A percentile compares a stretch with the other conserved stretches of the same genome.
Conservation (phyloP, 2,329 filamentous ascomycete species). For the Botrytis fragariae region DNA sequence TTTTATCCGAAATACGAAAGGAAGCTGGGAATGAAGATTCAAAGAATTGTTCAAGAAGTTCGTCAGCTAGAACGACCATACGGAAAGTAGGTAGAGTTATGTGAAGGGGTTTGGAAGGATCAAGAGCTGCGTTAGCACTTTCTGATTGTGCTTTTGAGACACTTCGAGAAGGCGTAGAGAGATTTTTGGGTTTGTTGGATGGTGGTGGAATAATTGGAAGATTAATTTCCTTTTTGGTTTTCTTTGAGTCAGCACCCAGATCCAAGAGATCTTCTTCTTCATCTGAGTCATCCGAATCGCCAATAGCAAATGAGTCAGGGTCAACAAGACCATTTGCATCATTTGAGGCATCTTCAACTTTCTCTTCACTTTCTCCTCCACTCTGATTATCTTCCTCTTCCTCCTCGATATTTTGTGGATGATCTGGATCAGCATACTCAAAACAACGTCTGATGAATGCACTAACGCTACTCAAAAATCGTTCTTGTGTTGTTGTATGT, state of each 20-base stretch:
- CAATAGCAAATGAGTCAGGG: slow-evolving; percentile 68
- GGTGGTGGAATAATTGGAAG: slow-evolving; percentile 30
- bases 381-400: not conserved
- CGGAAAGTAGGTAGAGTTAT: slow-evolving; percentile 97
- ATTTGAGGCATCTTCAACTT: slow-evolving; percentile 38
- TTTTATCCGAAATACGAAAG: slow-evolving; percentile 76
- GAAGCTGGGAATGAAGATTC: slow-evolving; percentile 92
- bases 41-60: slow-evolving; percentile 94
- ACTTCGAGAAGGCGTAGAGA: slow-evolving; percentile 32
- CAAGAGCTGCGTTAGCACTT: slow-evolving; percentile 83
- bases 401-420: slow-evolving; percentile 53
- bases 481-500: slow-evolving; percentile 72
- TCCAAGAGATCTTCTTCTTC: slow-evolving; percentile 62
- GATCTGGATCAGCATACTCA: slow-evolving; percentile 94
- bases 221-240: slow-evolving; percentile 36
- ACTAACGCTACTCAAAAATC: slow-evolving; percentile 88
- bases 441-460: slow-evolving; percentile 96
- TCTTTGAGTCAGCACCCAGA: slow-evolving; percentile 48
- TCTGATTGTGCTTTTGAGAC: slow-evolving; percentile 67
- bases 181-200: slow-evolving; percentile 15
- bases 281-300: slow-evolving; percentile 64
- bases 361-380: slow-evolving; percentile 28
- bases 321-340: slow-evolving; percentile 37
- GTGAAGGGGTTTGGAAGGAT: slow-evolving; percentile 88
- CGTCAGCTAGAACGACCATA: slow-evolving; percentile 96